Base-by-base conservation (phyloP, 495 filamentous ascomycete genomes). In the Aspergillus wentii region DNA sequence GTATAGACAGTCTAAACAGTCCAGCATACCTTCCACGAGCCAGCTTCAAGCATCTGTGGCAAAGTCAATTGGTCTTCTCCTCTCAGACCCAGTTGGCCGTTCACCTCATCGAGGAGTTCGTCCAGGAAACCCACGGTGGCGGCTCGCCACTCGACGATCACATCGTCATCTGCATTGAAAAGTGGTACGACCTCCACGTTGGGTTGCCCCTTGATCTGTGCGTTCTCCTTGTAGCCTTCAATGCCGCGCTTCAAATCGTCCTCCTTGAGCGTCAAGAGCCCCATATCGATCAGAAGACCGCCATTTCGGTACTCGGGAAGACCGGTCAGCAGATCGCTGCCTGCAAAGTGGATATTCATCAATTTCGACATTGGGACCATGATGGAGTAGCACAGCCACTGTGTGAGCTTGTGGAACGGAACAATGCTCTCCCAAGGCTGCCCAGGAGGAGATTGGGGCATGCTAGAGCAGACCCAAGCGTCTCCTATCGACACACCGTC, bases 391-490 rank as follows among this genome's bases (percentile, higher is more conserved):
- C 76, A 78, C 11, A 85, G 72, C 82, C 82, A 86, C 50, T 86
- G 82, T 0, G 82, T 85, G 17, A 85, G 69, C 53, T 86, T 86
- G 61, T 86, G 82, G 61, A 85, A 83, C 1, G 94, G 91, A 5
- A 95, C 82, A 46, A 98, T 95, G 49, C 76, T 84, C 54, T 98
- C 91, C 94, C 92, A 97, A 0, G 82, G 74, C 20, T 81, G 74
- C 8, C 81, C 75, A 14, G 83, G 83, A 13, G 85, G 79, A 3
- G 78, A 80, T 16, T 61, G 62, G 1, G 90, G 88, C 74, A 97
- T 81, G 31, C 79, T 75, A 22, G 81, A 83, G 58, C 88, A 95
- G 1, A 80, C 83, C 92, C 92, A 98, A 18, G 94, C 92, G 55
- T 98, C 92, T 29, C 92, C 92, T 33, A 98, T 81, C 0, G 88